Percentiles rank a stretch among this genome's conserved stretches.
These are phyloP conservation scores for Cryptosporidium meleagridis DNA, from an alignment of 169 alveolate genomes.

Conservation along the genomic window DNA sequence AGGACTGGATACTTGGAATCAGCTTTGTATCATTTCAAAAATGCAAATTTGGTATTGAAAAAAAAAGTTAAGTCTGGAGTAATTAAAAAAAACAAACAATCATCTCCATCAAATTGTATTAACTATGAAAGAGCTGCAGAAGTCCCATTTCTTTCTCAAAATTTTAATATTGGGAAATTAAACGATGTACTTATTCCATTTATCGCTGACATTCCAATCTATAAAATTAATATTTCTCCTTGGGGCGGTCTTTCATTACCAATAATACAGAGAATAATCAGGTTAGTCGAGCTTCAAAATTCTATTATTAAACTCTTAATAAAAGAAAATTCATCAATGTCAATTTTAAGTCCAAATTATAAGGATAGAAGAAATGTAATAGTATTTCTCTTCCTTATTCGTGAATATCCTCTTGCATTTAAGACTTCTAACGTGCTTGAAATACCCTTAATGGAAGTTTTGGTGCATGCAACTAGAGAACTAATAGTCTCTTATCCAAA, in stretches of 20 bases:
- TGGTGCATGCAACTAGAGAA: conserved; percentile 8
- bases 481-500: neutral
- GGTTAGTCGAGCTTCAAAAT: conserved; percentile 26
- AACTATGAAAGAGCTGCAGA: neutral
- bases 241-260: conserved; percentile 61
- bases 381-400: neutral
- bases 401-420: conserved; percentile 46
- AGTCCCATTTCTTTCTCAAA: neutral
- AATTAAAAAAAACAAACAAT: neutral
- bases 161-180: neutral
- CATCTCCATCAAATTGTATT: neutral
- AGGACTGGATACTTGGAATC: conserved; percentile 52
- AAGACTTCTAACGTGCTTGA: conserved; percentile 8
- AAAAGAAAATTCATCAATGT: neutral
- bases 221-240: conserved; percentile 25
- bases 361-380: conserved; percentile 38
- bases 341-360: conserved; percentile 59
- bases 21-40: conserved; percentile 40
- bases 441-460: conserved; percentile 44
- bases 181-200: conserved; percentile 20
- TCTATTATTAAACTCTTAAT: neutral
- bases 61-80: conserved; percentile 10
- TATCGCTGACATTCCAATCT: conserved; percentile 30
- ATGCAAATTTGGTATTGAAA: conserved; percentile 40
- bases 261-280: conserved; percentile 5